These are phyloP conservation scores for Ophiocordyceps camponoti-saundersi DNA, from an alignment of 2,329 filamentous ascomycete genomes.

Conservation along the genomic window DNA sequence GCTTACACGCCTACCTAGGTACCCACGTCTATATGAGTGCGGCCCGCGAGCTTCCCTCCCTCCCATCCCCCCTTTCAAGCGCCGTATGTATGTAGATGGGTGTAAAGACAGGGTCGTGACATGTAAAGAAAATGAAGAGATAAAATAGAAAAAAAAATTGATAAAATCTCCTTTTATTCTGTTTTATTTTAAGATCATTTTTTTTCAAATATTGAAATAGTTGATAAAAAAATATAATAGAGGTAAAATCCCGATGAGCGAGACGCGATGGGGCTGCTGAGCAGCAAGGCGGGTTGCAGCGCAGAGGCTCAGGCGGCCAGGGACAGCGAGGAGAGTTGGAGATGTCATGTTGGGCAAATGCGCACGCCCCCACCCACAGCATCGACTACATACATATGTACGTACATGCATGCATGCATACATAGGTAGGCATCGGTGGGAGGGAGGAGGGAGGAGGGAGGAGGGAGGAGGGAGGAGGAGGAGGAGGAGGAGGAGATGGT, in stretches of 20 bases:
- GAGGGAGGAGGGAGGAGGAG: neutral
- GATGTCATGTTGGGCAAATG: neutral
- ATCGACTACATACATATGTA: no score
- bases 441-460: neutral
- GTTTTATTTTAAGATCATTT: no score
- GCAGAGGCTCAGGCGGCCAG: constrained; percentile 7
- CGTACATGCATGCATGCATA: neutral
- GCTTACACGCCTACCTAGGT: no score
- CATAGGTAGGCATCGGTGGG: neutral
- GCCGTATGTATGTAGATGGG: neutral
- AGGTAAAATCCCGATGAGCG: neutral
- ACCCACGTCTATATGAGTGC: no score
- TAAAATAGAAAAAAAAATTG: neutral
- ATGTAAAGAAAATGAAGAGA: no score
- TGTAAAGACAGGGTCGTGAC: no score
- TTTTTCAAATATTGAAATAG: no score
- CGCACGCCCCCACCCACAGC: neutral
- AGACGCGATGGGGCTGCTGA: neutral
- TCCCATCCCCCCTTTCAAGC: no score
- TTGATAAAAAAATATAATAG: neutral
- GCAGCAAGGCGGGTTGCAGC: constrained; percentile 3
- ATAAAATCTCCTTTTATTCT: neutral
- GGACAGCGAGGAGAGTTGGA: constrained; percentile 2
- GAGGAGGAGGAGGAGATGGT: neutral
- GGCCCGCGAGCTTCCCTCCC: no score